A percentile compares a stretch with the other conserved stretches of the same genome.
These are phyloP conservation scores for Suillus occidentalis DNA, from an alignment of 768 basidiomycete genomes.

Conservation along the genomic window DNA sequence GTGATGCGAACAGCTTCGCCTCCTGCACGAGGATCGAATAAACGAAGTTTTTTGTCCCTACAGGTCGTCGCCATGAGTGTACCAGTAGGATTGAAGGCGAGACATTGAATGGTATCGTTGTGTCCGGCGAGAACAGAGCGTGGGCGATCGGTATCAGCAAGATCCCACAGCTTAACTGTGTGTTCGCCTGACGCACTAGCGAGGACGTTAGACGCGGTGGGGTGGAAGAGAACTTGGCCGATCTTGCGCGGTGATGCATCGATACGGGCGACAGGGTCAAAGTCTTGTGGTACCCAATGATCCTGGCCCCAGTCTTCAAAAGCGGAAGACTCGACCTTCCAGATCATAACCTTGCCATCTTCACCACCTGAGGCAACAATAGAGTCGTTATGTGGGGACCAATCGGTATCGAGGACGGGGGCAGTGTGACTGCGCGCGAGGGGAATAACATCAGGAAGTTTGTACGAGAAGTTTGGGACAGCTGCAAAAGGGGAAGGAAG, in stretches of 20 bases:
- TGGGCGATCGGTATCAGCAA: constrained; percentile 69
- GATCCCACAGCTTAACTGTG: constrained; percentile 88
- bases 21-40: constrained; percentile 89
- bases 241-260: constrained; percentile 84
- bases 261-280: constrained; percentile 82
- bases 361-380: constrained; percentile 92
- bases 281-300: constrained; percentile 77
- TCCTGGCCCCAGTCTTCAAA: constrained; percentile 90
- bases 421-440: constrained; percentile 86
- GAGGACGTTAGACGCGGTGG: constrained; percentile 83
- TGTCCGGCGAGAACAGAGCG: constrained; percentile 68
- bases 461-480: constrained; percentile 58
- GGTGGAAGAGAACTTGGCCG: constrained; percentile 93
- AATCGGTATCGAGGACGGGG: constrained; percentile 90
- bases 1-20: constrained; percentile 76
- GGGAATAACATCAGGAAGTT: constrained; percentile 90
- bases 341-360: constrained; percentile 91
- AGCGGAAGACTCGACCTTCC: constrained; percentile 66
- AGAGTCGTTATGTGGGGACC: constrained; percentile 92
- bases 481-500: constrained; percentile 69
- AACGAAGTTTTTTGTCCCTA: constrained; percentile 86
- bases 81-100: constrained; percentile 82
- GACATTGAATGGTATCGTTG: constrained; percentile 82
- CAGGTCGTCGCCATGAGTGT: constrained; percentile 85
- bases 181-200: constrained; percentile 84